Base-by-base conservation (phyloP, 2,329 filamentous ascomycete species). In the Elsinoe batatas region DNA sequence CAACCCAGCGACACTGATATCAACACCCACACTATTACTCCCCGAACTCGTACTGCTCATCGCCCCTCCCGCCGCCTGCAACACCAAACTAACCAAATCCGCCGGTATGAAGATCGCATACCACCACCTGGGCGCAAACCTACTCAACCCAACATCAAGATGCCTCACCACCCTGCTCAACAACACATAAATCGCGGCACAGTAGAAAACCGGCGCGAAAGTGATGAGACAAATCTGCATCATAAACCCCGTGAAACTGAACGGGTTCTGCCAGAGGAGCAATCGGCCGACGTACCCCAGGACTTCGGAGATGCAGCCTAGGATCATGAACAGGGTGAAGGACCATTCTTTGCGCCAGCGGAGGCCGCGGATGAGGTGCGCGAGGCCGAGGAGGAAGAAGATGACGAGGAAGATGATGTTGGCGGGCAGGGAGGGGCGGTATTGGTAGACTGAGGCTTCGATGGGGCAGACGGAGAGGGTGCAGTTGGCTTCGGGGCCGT, bases 1-100 rank as follows among this genome's bases (percentile, higher is more conserved):
- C 0, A 85, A 75, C 32, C 83, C 83, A 3, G 80, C 80, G n/a
- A 86, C 74, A 76, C 82, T 83, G 68, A 85, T 77, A 64, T 84
- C 71, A 59, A 78, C 75, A n/a, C 81, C 83, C 0, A 63, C 61
- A 1, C 69, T 59, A 12, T 54, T 53, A 10, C 38, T 46, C 12
- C 60, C 61, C 30, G 70, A 61, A 13, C 64, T 64, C 6, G 69
- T 54, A 46, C 44, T 46, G 13, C 51, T 54, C 36, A 57, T 17
- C 22, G 40, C 80, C n/a, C 81, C 82, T 42, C 82, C 83, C 0
- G 73, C 70, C 3, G 77, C 78, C 64, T 86, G 83, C 0, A 85
- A 74, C 36, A 82, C 61, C 1, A 86, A 74, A 2, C 80, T 81
- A 56, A 82, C 57, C 33, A 84, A 61, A 65, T 86, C 83, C 69